Base-by-base conservation (phyloP, 805 yeast species). In the Starmera caribaea region DNA sequence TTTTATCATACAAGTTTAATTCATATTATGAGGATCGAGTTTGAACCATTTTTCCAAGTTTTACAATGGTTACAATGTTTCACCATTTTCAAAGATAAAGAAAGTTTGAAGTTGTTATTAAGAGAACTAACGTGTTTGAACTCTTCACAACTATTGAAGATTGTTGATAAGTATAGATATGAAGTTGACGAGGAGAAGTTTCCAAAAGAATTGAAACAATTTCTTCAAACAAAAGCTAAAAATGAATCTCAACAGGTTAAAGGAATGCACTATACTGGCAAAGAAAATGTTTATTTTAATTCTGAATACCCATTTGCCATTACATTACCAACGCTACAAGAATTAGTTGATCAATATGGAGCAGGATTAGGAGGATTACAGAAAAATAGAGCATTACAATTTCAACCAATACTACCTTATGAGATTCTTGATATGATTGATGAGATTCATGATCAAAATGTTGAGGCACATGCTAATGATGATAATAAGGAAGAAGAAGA, bases 31-130 rank as follows among this genome's bases (percentile, higher is more conserved):
- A 76, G 74, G 32, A 62, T 64, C 16, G 87, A 84, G 47, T 65
- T 89, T 38, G 74, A 73, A 43, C 88, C 96, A 0, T 67, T 83
- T 0, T 73, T 81, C 38, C 89, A 90, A 57, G 59, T 90, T 26
- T 63, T 90, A 40, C 96, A 90, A 58, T 90, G 95, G 90, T 62
- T 89, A 38, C 97, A 89, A 58, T 82, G 90, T 34, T 75, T 87
- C 58, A 75, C 94, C 1, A 75, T 82, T 12, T 62, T 89, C 35
- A 71, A 71, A 14, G 78, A 76, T 42, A 82, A 78, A 41, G 88
- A 80, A 40, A 64, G 78, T 31, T 66, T 84, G 38, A 68, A 71
- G 8, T 65, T 69, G 11, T 73, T 84, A 8, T 54, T 76, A 28
- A 61, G 62, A 14, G 69, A 74, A 41, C 69, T 81, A 46, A 75